A percentile compares a stretch with the other conserved stretches of the same genome.
These are phyloP conservation scores for Aspergillus glaucus DNA, from an alignment of 2,329 filamentous ascomycete species.

Conservation along the genomic window DNA sequence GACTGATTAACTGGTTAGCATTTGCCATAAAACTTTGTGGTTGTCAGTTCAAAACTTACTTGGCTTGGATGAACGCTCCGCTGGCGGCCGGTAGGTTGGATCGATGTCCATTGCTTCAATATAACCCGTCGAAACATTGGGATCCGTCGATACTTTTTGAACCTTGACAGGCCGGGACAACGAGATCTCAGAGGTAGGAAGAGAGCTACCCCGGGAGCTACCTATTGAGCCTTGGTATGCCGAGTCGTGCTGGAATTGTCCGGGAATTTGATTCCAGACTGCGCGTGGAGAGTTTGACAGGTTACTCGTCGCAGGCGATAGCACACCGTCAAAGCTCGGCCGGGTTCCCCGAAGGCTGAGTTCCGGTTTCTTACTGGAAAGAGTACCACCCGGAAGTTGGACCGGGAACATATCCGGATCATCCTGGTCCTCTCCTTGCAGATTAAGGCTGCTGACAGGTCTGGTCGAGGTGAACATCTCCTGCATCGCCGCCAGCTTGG, in stretches of 20 bases:
- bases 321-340: constrained; percentile 26
- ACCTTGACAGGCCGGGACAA: constrained; percentile 14
- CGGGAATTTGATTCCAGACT: constrained; percentile 12
- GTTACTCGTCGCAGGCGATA: constrained; percentile 37
- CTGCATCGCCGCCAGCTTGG: constrained; percentile 38
- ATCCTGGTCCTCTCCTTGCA: constrained; percentile 40
- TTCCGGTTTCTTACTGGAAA: constrained; percentile 22
- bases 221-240: constrained; percentile 17
- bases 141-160: constrained; percentile 17
- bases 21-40: not conserved
- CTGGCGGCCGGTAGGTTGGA: constrained; percentile 70
- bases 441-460: constrained; percentile 36
- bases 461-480: constrained; percentile 44
- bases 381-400: constrained; percentile 26
- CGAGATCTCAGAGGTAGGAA: not conserved
- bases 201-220: constrained; percentile 19
- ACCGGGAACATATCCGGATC: constrained; percentile 42
- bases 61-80: constrained; percentile 63
- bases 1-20: constrained; percentile 41
- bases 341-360: constrained; percentile 27
- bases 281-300: constrained; percentile 32
- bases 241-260: constrained; percentile 13
- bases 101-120: constrained; percentile 93
- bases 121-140: constrained; percentile 60
- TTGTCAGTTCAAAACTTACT: constrained; percentile 38